Percentiles rank a stretch among this genome's conserved stretches.
These are phyloP conservation scores for Sanguinoderma infundibulare DNA, from an alignment of 1,284 basidiomycete genomes.

Conservation along the genomic window DNA sequence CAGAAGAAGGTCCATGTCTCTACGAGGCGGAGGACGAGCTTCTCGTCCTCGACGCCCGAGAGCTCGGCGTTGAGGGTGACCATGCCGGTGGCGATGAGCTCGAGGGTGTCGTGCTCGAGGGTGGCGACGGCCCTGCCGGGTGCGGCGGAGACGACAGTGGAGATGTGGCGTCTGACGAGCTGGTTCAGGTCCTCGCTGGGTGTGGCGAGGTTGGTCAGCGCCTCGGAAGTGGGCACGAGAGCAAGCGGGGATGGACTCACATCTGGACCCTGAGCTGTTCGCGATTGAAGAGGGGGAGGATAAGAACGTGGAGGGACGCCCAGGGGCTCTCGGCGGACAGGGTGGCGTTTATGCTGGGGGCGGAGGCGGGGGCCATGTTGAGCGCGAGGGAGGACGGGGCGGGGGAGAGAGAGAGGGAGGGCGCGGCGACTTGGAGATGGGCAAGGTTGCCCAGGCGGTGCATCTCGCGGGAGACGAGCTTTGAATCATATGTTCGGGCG, in stretches of 20 bases:
- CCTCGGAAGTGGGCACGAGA: neutral
- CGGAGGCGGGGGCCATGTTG: constrained; percentile 17
- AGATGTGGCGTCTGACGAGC: constrained; percentile 80
- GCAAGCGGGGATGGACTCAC: constrained; percentile 43
- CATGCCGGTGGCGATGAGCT: constrained; percentile 89
- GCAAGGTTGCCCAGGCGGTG: constrained; percentile 70
- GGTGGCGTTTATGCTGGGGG: neutral
- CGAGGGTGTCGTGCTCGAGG: constrained; percentile 81
- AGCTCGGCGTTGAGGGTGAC: constrained; percentile 90
- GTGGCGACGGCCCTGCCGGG: constrained; percentile 66
- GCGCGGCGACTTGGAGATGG: constrained; percentile 34
- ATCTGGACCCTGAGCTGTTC: constrained; percentile 89
- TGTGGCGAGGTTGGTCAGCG: neutral
- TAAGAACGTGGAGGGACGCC: constrained; percentile 83
- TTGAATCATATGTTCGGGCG: constrained; percentile 71
- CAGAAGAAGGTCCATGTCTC: constrained; percentile 96
- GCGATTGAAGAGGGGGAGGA: constrained; percentile 91
- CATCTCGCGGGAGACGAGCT: constrained; percentile 78
- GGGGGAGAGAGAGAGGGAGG: constrained; percentile 37
- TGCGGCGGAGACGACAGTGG: constrained; percentile 63
- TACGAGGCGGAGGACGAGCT: constrained; percentile 77
- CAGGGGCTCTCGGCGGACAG: constrained; percentile 66
- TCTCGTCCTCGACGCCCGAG: constrained; percentile 70
- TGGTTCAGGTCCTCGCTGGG: constrained; percentile 86
- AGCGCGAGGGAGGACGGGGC: constrained; percentile 36